phyloP scores from a whole-genome alignment of 257 asterid genomes.

The Nicotiana undulata region DNA sequence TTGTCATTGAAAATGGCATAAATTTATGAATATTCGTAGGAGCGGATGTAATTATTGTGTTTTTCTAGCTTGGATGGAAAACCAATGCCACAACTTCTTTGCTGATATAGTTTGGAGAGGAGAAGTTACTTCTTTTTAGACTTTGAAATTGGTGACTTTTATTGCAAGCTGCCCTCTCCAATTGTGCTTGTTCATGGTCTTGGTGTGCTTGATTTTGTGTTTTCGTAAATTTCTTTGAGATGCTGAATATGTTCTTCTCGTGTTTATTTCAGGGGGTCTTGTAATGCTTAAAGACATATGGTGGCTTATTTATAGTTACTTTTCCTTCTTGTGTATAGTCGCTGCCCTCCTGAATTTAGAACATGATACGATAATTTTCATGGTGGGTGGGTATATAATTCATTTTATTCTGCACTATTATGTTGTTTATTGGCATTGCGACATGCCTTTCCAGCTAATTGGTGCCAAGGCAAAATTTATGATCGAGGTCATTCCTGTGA shows the following conservation, averaged over 20 bases:
- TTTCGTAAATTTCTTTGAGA: neutral
- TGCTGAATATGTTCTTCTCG: neutral
- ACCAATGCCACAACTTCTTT: too few relatives aligned
- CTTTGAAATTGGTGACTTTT: too few relatives aligned
- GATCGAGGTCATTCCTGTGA: neutral
- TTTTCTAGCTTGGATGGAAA: too few relatives aligned
- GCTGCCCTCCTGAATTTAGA: too few relatives aligned
- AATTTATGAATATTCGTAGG: too few relatives aligned
- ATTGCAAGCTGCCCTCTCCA: too few relatives aligned
- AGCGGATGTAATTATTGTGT: too few relatives aligned
- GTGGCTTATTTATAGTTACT: neutral
- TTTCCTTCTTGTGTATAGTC: neutral
- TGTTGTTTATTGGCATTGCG: neutral
- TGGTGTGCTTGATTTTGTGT: neutral
- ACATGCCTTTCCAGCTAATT: neutral
- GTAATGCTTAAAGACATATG: neutral
- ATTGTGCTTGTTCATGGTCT: neutral
- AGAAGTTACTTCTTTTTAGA: too few relatives aligned
- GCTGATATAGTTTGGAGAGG: too few relatives aligned
- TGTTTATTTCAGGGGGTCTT: neutral
- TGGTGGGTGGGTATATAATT: neutral
- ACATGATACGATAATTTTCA: neutral
- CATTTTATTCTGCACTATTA: neutral
- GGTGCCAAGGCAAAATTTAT: neutral
- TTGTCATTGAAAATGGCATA: too few relatives aligned